Conservation (phyloP, 78 protist genomes). For the Dictyostelium brefeldianum region DNA sequence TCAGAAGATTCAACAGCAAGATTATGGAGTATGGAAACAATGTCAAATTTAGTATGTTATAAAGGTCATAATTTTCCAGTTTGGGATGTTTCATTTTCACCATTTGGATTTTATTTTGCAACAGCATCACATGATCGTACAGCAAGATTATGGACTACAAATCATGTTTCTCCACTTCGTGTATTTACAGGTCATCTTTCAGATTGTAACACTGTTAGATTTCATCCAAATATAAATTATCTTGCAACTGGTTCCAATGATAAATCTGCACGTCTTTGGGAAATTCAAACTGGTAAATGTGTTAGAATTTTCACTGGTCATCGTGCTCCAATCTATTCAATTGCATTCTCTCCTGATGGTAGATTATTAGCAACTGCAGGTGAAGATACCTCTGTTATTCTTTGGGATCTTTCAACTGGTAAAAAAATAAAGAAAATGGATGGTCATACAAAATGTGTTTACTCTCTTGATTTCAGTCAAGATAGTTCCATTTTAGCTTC, state of each 20-base stretch:
- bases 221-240: conserved; percentile 96
- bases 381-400: conserved; percentile 81
- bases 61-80: conserved; percentile 95
- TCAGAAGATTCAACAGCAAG: conserved; percentile 90
- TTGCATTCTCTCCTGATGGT: conserved; percentile 91
- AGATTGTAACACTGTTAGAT: conserved; percentile 92
- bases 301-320: conserved; percentile 92
- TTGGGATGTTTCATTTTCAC: conserved; percentile 92
- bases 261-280: conserved; percentile 84
- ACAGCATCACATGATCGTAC: conserved; percentile 94
- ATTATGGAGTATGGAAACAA: conserved; percentile 91
- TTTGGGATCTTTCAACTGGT: conserved; percentile 89
- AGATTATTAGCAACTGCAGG: conserved; percentile 86
- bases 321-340: conserved; percentile 72
- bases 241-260: conserved; percentile 94
- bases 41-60: conserved; percentile 88
- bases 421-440: conserved; percentile 69
- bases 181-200: conserved; percentile 93
- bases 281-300: conserved; percentile 84
- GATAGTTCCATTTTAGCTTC: conserved; percentile 83
- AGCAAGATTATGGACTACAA: conserved; percentile 95
- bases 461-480: conserved; percentile 76
- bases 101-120: conserved; percentile 94
- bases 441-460: conserved; percentile 85
- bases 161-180: conserved; percentile 87